Percentiles rank a stretch among this genome's conserved stretches.
These are phyloP conservation scores for Carex myosuroides DNA, from an alignment of 176 grass and related monocot genomes.

Conservation along the genomic window DNA sequence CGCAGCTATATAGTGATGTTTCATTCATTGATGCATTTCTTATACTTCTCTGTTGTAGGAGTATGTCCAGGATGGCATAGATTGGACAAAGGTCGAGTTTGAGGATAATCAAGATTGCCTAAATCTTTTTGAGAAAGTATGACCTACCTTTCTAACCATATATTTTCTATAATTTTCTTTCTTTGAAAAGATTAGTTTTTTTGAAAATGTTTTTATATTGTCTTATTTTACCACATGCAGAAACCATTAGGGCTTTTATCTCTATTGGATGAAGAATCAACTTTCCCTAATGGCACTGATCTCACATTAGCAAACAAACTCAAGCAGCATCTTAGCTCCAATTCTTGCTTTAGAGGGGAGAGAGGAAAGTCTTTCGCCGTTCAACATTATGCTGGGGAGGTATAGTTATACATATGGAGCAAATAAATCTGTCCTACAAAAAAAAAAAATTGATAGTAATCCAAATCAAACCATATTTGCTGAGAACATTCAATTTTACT, in stretches of 20 bases:
- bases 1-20: neutral
- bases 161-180: constrained; percentile 1
- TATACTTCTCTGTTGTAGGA: constrained; percentile 31
- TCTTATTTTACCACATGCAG: neutral
- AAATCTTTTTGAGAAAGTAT: constrained; percentile 91
- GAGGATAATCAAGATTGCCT: constrained; percentile 96
- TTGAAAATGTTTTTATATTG: neutral
- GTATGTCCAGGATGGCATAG: constrained; percentile 96
- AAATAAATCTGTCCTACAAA: neutral
- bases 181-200: neutral
- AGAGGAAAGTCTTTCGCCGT: constrained; percentile 81
- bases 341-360: constrained; percentile 89
- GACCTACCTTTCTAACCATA: neutral
- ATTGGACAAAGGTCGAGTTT: constrained; percentile 98
- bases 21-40: neutral
- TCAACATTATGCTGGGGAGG: constrained; percentile 94
- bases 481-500: neutral
- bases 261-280: constrained; percentile 96
- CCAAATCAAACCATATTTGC: neutral
- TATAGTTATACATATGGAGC: neutral
- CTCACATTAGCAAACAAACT: constrained; percentile 95
- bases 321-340: constrained; percentile 72
- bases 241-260: constrained; percentile 89
- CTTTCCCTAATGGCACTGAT: constrained; percentile 93
- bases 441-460: neutral